Evolutionary conservation across 768 basidiomycete genomes (phyloP).

Genomic region (Epithele typhae): DNA sequence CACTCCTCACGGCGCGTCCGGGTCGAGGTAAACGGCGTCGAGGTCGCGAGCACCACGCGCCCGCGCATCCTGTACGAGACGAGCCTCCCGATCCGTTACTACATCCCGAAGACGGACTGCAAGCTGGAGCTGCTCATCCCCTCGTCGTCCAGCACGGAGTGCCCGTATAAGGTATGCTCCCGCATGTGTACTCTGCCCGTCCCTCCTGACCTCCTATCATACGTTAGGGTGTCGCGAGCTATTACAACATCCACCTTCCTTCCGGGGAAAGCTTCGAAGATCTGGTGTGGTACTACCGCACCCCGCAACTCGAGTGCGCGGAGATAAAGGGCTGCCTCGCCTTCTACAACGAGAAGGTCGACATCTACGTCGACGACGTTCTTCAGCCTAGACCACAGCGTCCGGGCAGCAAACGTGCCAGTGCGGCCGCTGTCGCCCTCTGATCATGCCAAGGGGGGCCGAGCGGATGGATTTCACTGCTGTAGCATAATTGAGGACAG

Average conservation of each 20-base stretch:
- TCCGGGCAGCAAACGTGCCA: slow-evolving; percentile 8
- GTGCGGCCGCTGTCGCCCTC: background rate
- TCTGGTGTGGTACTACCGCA: slow-evolving; percentile 63
- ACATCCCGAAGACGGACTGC: slow-evolving; percentile 57
- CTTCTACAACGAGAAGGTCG: slow-evolving; percentile 66
- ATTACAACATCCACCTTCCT: slow-evolving; percentile 47
- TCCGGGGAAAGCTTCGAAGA: slow-evolving; percentile 41
- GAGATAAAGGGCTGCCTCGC: slow-evolving; percentile 48
- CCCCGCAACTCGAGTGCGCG: slow-evolving; percentile 46
- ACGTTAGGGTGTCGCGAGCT: slow-evolving; percentile 54
- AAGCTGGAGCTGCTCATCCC: slow-evolving; percentile 44
- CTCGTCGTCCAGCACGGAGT: slow-evolving; percentile 43
- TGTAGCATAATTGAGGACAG: too few species aligned
- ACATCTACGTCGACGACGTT: slow-evolving; percentile 58
- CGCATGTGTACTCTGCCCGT: background rate
- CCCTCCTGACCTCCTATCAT: background rate
- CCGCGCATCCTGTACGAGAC: slow-evolving; percentile 60
- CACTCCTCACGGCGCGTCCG: slow-evolving; percentile 59
- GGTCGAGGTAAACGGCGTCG: slow-evolving; percentile 56
- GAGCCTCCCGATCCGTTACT: slow-evolving; percentile 49
- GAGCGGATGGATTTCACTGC: too few species aligned
- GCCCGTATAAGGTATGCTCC: slow-evolving; percentile 61
- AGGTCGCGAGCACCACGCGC: slow-evolving; percentile 52
- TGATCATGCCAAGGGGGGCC: too few species aligned
- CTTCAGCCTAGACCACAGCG: slow-evolving; percentile 36